A percentile compares a stretch with the other conserved stretches of the same genome.
phyloP scores from a whole-genome alignment of 257 asterid genomes.

The Agastache rugosa region DNA sequence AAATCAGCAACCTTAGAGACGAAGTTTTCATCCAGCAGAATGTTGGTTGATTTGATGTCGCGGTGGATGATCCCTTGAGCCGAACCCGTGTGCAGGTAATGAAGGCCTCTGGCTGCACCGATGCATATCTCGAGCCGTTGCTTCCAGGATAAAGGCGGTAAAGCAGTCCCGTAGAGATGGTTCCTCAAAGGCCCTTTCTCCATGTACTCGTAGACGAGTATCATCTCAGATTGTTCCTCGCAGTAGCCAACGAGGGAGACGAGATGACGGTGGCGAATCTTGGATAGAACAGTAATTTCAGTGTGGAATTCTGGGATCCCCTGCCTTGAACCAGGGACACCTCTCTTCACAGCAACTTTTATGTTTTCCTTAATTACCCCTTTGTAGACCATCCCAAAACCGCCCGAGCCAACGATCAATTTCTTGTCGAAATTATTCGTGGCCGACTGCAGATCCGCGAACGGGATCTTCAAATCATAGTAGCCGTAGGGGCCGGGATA shows the following conservation, averaged over 20 bases:
- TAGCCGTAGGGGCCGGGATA: conserved; percentile 61
- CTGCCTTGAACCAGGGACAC: conserved; percentile 70
- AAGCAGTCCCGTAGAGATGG: conserved; percentile 60
- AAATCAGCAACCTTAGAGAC: conserved; percentile 81
- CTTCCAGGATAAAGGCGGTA: conserved; percentile 68
- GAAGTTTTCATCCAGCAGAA: conserved; percentile 62
- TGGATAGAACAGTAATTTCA: conserved; percentile 67
- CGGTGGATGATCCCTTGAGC: conserved; percentile 85
- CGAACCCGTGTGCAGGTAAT: conserved; percentile 80
- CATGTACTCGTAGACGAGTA: conserved; percentile 81
- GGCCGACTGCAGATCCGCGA: conserved; percentile 61
- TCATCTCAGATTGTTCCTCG: conserved; percentile 77
- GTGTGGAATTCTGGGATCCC: conserved; percentile 81
- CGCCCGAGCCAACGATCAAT: conserved; percentile 69
- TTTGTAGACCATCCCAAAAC: conserved; percentile 72
- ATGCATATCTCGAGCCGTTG: conserved; percentile 83
- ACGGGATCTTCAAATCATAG: conserved; percentile 62
- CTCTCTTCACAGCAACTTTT: conserved; percentile 71
- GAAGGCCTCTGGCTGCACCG: conserved; percentile 89
- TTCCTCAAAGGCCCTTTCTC: conserved; percentile 68
- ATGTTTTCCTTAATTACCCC: conserved; percentile 57
- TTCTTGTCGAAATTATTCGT: conserved; percentile 66
- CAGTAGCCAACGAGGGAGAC: conserved; percentile 79
- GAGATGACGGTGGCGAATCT: conserved; percentile 73
- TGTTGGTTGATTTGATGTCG: conserved; percentile 78